Base-by-base conservation (phyloP, 495 filamentous ascomycete genomes). In the Lophiostoma macrostomum region DNA sequence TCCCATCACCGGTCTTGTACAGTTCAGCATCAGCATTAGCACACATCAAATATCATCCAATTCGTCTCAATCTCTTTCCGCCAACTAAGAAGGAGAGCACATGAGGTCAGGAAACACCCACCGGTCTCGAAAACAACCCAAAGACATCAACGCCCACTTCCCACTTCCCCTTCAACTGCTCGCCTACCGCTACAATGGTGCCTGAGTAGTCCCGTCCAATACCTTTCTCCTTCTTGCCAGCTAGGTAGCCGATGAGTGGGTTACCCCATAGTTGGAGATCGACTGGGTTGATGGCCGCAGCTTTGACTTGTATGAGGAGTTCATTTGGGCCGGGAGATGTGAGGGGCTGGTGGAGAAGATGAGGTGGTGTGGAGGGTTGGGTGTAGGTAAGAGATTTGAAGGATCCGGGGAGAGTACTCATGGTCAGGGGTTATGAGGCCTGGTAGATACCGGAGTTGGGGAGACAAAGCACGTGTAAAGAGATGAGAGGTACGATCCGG, bases 201-300 rank as follows among this genome's bases (percentile, higher is more conserved):
- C 62, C 66, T 18, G 53, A 50, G 47, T 64, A 63, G 35, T 68
- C 66, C 22, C 58, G 53, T 20, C 63, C 66, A 8, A 49, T 63
- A 29, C 53, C 61, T 41, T 62, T 66, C 52, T 56, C 52, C 42
- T 56, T 56, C 43, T 48, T 56, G 23, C 52, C 42, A 3, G 52
- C 52, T 16, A 56, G 25, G 34, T 16, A 56, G 8, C 52, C 52
- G 12, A 56, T 16, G 5, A 54, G 10, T 2, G 56, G 50, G 23
- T 63, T 53, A 27, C 66, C 66, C 56, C 56, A 64, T 27, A 68
- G 60, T 46, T 66, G 66, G 47, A 68, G 50, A 38, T 66, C 66
- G 12, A 66, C 66, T 2, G 66, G 66, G 40, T 68, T 68, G 20
- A 68, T 62, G 31, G 64, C 66, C 16, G 57, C 57, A 1, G 66